phyloP scores from a whole-genome alignment of 2,329 filamentous ascomycete genomes.

The Aschersonia sp. region DNA sequence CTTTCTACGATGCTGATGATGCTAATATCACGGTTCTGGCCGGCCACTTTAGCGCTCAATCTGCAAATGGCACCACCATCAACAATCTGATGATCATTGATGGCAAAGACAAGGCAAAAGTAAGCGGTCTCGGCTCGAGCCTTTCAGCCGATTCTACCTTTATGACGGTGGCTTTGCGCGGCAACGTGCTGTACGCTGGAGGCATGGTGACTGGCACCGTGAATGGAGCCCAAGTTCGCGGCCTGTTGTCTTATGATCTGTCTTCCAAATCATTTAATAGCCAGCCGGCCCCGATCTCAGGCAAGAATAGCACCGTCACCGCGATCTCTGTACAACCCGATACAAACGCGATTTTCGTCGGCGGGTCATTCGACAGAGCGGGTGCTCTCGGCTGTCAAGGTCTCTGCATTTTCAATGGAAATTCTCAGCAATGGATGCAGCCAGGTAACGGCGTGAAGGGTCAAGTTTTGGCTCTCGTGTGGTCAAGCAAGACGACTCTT shows the following conservation, averaged over 20 bases:
- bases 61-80: constrained; percentile 53
- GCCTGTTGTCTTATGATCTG: constrained; percentile 71
- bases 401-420: constrained; percentile 66
- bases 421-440: constrained; percentile 61
- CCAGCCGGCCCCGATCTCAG: constrained; percentile 65
- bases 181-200: constrained; percentile 64
- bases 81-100: constrained; percentile 77
- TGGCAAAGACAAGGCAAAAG: constrained; percentile 47
- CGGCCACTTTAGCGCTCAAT: constrained; percentile 67
- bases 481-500: constrained; percentile 58
- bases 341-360: constrained; percentile 67
- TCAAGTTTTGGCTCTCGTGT: constrained; percentile 56
- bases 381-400: constrained; percentile 71
- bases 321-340: constrained; percentile 60
- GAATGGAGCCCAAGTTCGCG: constrained; percentile 47
- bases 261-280: constrained; percentile 44
- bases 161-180: constrained; percentile 51
- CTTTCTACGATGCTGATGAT: constrained; percentile 56
- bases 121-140: constrained; percentile 55
- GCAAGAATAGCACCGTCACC: constrained; percentile 58
- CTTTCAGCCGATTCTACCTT: constrained; percentile 64
- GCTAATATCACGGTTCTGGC: constrained; percentile 78
- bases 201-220: constrained; percentile 64
- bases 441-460: constrained; percentile 62
- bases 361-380: constrained; percentile 69